Evolutionary conservation across 805 yeast genomes (phyloP).

Genomic region (Candida sonorensis): DNA sequence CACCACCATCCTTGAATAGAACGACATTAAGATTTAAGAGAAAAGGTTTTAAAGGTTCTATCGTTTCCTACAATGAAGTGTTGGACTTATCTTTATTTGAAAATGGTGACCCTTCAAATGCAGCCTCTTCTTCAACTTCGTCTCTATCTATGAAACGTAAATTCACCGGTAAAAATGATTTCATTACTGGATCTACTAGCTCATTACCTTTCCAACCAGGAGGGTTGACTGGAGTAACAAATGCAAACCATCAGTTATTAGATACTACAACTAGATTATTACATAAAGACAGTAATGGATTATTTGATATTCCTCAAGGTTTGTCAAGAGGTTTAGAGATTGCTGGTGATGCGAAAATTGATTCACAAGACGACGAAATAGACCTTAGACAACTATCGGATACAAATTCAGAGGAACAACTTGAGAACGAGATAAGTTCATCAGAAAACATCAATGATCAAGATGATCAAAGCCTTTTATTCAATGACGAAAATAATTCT

Average conservation of each 20-base stretch:
- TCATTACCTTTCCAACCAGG: conserved; percentile 93
- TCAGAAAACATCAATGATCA: too few relatives aligned
- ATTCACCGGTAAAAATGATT: conserved; percentile 52
- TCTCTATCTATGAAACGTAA: conserved; percentile 70
- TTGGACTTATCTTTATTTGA: conserved; percentile 37
- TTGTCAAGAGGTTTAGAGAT: conserved; percentile 60
- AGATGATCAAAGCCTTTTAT: too few relatives aligned
- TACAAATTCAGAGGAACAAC: too few relatives aligned
- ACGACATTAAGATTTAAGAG: conserved; percentile 65
- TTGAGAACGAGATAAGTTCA: too few relatives aligned
- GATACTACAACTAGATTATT: conserved; percentile 34
- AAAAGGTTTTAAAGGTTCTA: conserved; percentile 65
- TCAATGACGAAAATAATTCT: conserved; percentile 1
- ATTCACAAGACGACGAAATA: conserved; percentile 6
- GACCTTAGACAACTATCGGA: too few relatives aligned
- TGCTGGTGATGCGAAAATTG: conserved; percentile 2
- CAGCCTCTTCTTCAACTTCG: conserved; percentile 63
- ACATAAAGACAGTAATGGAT: conserved; percentile 66
- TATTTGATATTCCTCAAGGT: conserved; percentile 81
- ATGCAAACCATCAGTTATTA: conserved; percentile 3
- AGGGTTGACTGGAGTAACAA: conserved; percentile 36
- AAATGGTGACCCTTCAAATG: conserved; percentile 35
- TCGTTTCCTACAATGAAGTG: conserved; percentile 58
- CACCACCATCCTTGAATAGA: conserved; percentile 59
- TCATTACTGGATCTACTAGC: conserved; percentile 62